These are phyloP conservation scores for Rhizopus microsporus DNA, from an alignment of 371 early-diverging fungal species.

Conservation along the genomic window DNA sequence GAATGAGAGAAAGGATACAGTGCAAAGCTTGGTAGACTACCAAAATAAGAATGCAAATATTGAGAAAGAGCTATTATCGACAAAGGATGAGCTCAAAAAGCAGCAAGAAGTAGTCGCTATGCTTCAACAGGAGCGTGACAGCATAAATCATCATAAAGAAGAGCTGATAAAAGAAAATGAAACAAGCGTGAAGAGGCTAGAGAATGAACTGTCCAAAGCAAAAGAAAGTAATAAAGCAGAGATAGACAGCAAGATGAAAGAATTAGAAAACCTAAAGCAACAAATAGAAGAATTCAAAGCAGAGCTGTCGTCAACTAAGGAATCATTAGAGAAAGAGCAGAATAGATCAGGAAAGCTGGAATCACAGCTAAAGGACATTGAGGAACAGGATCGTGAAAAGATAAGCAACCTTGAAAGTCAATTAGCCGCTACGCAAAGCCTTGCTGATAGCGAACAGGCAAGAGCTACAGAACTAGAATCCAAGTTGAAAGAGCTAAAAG, in stretches of 20 bases:
- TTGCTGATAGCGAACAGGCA: not conserved
- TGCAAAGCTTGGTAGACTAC: too few relatives aligned
- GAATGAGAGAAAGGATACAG: too few relatives aligned
- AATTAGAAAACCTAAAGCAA: not conserved
- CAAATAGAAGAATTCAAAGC: not conserved
- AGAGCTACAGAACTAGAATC: not conserved
- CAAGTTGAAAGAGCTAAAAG: not conserved
- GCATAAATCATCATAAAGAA: conserved; percentile 3
- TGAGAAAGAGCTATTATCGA: too few relatives aligned
- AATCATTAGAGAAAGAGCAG: not conserved
- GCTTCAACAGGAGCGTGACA: not conserved
- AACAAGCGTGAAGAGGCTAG: not conserved
- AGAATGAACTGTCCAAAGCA: conserved; percentile 7
- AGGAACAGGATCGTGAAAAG: not conserved
- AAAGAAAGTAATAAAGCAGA: not conserved
- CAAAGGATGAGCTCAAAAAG: too few relatives aligned
- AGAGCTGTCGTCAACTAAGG: not conserved
- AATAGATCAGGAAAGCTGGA: not conserved
- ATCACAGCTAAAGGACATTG: not conserved
- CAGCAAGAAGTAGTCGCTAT: too few relatives aligned
- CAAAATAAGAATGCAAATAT: too few relatives aligned
- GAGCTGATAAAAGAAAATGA: not conserved
- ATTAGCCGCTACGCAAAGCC: not conserved
- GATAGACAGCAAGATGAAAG: not conserved
- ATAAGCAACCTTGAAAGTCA: not conserved